Evolutionary conservation across 768 basidiomycete genomes (phyloP).

Genomic region (Asterophora parasitica): DNA sequence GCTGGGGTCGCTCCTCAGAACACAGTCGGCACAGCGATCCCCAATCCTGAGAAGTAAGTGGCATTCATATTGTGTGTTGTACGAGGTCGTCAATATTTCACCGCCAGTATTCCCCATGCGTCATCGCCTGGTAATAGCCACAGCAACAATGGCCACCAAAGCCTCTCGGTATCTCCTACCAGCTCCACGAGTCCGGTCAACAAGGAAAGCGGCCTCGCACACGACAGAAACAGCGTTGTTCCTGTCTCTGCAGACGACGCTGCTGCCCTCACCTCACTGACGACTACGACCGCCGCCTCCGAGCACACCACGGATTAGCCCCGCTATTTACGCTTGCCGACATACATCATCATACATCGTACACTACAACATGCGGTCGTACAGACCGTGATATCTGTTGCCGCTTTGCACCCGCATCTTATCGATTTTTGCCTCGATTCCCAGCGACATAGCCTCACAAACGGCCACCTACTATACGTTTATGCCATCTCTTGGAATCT

Average conservation of each 20-base stretch:
- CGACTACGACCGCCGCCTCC: conserved; percentile 1
- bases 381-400: conserved; percentile 13
- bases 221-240: conserved; percentile 32
- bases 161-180: conserved; percentile 71
- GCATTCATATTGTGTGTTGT: neutral
- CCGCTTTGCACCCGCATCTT: conserved; percentile 17
- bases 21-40: conserved; percentile 91
- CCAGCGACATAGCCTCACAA: conserved; percentile 18
- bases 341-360: conserved; percentile 16
- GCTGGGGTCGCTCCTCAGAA: conserved; percentile 88
- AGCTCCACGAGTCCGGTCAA: conserved; percentile 58
- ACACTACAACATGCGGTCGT: conserved; percentile 15
- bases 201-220: conserved; percentile 55
- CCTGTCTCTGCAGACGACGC: conserved; percentile 8
- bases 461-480: conserved; percentile 25
- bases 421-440: conserved; percentile 19
- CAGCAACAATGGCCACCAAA: conserved; percentile 44
- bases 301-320: conserved; percentile 13
- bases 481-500: conserved; percentile 34
- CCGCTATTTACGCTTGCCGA: conserved; percentile 1
- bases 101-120: conserved; percentile 83
- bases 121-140: conserved; percentile 56
- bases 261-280: too few relatives aligned
- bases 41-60: conserved; percentile 93
- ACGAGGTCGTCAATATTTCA: conserved; percentile 14